Base-by-base conservation (phyloP, 2,329 filamentous ascomycete species). In the Amauroascus niger region DNA sequence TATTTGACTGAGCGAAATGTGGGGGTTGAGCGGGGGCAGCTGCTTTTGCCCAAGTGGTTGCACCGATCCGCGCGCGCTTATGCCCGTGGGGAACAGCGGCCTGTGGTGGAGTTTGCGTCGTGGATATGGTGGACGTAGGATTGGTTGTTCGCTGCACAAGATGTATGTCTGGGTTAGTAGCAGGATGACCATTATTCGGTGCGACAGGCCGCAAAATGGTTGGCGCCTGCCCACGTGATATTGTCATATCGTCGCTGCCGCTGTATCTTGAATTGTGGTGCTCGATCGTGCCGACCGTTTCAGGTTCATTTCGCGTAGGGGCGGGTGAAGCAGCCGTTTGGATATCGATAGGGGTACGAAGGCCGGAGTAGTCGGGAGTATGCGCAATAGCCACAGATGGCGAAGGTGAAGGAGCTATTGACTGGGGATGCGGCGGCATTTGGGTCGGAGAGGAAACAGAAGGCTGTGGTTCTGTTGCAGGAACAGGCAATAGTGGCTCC, bases 11-110 rank as follows among this genome's bases (percentile, higher is more conserved):
- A 33, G 24, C 13, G 37, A 9, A 20, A 1, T 20, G 8, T 20
- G 22, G 5, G 3, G 14, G 14, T 30, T 49, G 47, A 14, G 22
- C 8, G 13, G 32, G 20, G 5, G 20, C 7, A 1, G 47, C 11
- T 28, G 24, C n/a, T 18, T 49, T 28, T 3, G 20, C 20, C 32
- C 14, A 39, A 32, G 22, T 49, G 32, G 20, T 49, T 24, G 26
- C 47, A 40, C 37, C 39, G 20, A 37, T 50, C 33, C 48, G 35
- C 16, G 43, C 7, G 7, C 48, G 48, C 18, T 50, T 50, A 43
- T 49, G 8, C n/a, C 35, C 26, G 14, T 49, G 47, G 8, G 8
- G 4, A 14, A 14, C 24, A 33, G 24, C 8, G 11, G 16, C 6
- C 11, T 43, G 48, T 14, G 39, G 1, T 30, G 16, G 14, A 22